Conservation (phyloP, 2,329 filamentous ascomycete genomes). For the Tolypocladium sp. region DNA sequence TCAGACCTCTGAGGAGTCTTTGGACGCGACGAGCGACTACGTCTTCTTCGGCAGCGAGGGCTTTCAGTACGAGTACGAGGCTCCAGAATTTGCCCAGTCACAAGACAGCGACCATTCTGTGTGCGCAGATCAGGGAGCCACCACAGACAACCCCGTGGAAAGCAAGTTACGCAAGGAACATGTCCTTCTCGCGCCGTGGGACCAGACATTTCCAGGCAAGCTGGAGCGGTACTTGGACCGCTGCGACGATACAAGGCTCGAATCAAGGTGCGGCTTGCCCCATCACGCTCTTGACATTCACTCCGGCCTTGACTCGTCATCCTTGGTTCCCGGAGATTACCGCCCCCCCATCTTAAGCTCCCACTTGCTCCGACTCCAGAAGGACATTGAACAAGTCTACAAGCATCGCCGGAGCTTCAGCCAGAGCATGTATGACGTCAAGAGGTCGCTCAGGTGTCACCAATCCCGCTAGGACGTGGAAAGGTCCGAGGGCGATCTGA, state of each 20-base stretch:
- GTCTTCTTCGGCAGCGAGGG: background rate
- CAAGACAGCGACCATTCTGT: background rate
- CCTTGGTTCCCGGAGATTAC: background rate
- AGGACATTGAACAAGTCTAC: background rate
- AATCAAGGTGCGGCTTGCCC: background rate
- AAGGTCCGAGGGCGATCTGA: background rate
- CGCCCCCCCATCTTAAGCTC: background rate
- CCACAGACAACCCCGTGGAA: background rate
- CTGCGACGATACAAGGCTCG: background rate
- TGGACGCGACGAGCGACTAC: background rate
- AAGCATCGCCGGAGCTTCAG: background rate
- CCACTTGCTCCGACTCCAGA: background rate
- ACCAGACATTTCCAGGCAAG: background rate
- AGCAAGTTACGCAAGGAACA: background rate
- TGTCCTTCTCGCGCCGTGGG: background rate
- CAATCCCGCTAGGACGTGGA: background rate
- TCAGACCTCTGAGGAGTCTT: background rate
- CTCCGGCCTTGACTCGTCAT: background rate
- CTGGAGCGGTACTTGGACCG: conserved; percentile 2
- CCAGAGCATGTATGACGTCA: background rate
- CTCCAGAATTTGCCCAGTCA: background rate
- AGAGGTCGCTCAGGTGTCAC: background rate
- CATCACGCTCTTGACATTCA: background rate
- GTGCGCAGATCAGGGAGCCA: background rate
- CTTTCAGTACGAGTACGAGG: background rate